Evolutionary conservation across 495 filamentous ascomycete species (phyloP).

Genomic region (Penicillium simplicissimum): DNA sequence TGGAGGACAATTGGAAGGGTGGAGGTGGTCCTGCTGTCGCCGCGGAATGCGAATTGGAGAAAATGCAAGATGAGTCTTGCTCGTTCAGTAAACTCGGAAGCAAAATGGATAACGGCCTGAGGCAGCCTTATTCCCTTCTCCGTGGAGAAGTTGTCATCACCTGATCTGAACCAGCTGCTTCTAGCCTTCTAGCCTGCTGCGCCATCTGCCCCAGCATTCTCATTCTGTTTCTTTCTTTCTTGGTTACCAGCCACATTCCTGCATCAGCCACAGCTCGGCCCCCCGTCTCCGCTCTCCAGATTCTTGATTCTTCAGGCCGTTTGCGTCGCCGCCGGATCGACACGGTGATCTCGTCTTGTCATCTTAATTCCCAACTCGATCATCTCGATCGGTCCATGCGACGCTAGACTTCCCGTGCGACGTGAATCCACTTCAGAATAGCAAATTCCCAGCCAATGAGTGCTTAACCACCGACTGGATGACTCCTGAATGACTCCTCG

Average conservation of each 20-base stretch:
- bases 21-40: not conserved
- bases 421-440: not conserved
- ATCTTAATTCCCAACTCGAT: conserved; percentile 13
- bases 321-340: conserved; percentile 21
- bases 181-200: not conserved
- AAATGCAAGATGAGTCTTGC: not conserved
- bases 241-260: not conserved
- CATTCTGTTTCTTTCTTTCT: not conserved
- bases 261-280: not conserved
- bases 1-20: not conserved
- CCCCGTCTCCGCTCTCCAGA: not conserved
- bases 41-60: not conserved
- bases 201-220: not conserved
- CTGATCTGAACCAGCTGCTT: too few relatives aligned
- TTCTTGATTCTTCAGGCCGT: conserved; percentile 6
- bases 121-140: conserved; percentile 18
- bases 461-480: not conserved
- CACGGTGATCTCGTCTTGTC: conserved; percentile 13
- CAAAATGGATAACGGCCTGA: conserved; percentile 19
- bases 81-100: not conserved
- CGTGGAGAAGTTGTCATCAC: conserved; percentile 18
- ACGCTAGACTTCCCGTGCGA: conserved; percentile 20
- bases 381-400: conserved; percentile 17
- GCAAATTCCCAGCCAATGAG: not conserved
- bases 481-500: conserved; percentile 2